Evolutionary conservation across 139 green algal genomes (phyloP).

Genomic region (Diplosphaera chodatii): DNA sequence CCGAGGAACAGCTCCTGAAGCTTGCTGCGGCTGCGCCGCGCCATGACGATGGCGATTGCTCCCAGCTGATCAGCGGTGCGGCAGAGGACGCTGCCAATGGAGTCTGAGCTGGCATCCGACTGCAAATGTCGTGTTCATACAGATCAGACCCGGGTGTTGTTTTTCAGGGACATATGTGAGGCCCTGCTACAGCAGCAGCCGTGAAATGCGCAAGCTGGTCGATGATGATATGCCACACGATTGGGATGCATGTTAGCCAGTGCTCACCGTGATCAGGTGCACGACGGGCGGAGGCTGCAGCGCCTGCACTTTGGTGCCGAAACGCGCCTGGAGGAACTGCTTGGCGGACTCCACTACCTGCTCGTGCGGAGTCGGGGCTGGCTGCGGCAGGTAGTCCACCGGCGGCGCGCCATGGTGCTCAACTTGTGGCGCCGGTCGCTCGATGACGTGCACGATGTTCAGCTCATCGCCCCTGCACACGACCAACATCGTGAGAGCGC

Average conservation of each 20-base stretch:
- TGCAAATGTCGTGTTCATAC: slow-evolving; percentile 1
- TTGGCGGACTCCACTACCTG: slow-evolving; percentile 38
- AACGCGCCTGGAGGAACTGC: slow-evolving; percentile 46
- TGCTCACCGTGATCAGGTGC: slow-evolving; percentile 54
- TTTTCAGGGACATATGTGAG: neutral
- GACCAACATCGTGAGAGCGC: too few relatives aligned
- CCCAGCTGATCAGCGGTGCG: slow-evolving; percentile 54
- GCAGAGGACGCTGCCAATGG: slow-evolving; percentile 60
- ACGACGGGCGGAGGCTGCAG: slow-evolving; percentile 36
- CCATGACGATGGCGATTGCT: slow-evolving; percentile 46
- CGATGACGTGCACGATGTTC: slow-evolving; percentile 51
- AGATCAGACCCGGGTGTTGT: neutral
- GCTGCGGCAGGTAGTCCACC: slow-evolving; percentile 51
- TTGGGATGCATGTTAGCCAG: too few relatives aligned
- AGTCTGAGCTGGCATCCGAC: slow-evolving; percentile 52
- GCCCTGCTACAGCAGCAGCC: neutral
- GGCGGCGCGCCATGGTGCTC: slow-evolving; percentile 37
- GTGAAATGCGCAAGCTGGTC: too few relatives aligned
- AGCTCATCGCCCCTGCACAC: slow-evolving; percentile 26
- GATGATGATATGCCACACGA: too few relatives aligned
- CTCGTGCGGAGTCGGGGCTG: slow-evolving; percentile 38
- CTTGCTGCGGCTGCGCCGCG: slow-evolving; percentile 34
- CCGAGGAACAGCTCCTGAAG: slow-evolving; percentile 53
- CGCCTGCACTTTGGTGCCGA: slow-evolving; percentile 24
- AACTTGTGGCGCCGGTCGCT: slow-evolving; percentile 28